Base-by-base conservation (phyloP, 2,329 filamentous ascomycete genomes). In the Pseudopithomyces chartarum region DNA sequence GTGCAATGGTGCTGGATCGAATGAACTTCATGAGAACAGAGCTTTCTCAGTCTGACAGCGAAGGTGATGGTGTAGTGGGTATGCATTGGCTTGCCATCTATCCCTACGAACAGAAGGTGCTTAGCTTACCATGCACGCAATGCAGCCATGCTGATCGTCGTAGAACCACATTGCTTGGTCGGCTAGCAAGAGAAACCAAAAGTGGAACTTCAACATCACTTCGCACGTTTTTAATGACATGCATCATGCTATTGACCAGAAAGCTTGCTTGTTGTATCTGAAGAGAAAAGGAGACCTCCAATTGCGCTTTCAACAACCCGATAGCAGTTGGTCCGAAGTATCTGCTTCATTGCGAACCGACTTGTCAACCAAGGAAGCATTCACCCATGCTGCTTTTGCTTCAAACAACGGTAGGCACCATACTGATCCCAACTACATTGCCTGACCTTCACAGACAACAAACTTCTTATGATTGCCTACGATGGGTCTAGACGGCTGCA, bases 61-160 rank as follows among this genome's bases (percentile, higher is more conserved):
- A 96, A 71, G 81, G 91, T 36, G 87, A 90, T 62, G 85, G 88
- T 48, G 81, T 96, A 5, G 91, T 96, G 6, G 95, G 94, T 3
- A 85, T 92, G 72, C 90, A 91, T 76, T 99, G 95, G 95, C 80
- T 98, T 53, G 72, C 77, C 15, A 69, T 80, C 15, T 74, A 75
- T 34, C 79, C 76, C 6, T 76, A 78, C 43, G 73, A 73, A 46
- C 68, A 73, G 52, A 77, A 76, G 65, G 76, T 76, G 59, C 12
- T 32, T 55, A 15, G 1, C 12, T 34, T 33, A 7, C 2, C 6
- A 8, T 8, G 13, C 3, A 6, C 8, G 15, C 1, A 1, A 22
- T 7, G 15, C 22, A 13, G 4, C 15, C 17, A 17, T 52, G 59
- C 59, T 72, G 38, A 54, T 26, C 1, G 2, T 6, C 1, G 15